Conservation (phyloP, 106 monocot genomes). For the Allium cepa region DNA sequence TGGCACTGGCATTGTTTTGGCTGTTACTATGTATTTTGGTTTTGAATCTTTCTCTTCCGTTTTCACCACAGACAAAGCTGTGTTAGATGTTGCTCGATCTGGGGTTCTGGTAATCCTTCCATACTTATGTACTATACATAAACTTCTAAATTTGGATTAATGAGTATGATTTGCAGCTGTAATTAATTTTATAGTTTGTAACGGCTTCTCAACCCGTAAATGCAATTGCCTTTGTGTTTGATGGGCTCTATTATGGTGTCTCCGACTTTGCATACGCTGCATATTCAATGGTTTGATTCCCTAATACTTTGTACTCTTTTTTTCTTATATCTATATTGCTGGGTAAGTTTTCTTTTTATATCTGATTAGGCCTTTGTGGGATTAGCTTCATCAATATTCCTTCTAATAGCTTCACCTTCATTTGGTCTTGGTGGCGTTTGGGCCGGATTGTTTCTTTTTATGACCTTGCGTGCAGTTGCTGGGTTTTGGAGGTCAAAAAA, state of each 20-base stretch:
- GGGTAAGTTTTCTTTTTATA: too few relatives aligned
- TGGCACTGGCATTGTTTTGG: conserved; percentile 45
- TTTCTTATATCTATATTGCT: too few relatives aligned
- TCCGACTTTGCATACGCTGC: conserved; percentile 91
- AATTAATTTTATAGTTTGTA: conserved; percentile 63
- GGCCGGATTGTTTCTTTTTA: conserved; percentile 85
- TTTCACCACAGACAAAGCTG: conserved; percentile 71
- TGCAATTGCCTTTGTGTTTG: conserved; percentile 87
- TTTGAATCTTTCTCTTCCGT: conserved; percentile 59
- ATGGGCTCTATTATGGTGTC: conserved; percentile 97
- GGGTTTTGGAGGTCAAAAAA: conserved; percentile 74
- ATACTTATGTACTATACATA: too few relatives aligned
- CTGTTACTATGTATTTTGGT: conserved; percentile 54
- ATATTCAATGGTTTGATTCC: conserved; percentile 70
- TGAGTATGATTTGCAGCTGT: too few relatives aligned
- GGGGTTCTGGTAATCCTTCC: conserved; percentile 64
- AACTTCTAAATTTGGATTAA: too few relatives aligned
- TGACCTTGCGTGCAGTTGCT: conserved; percentile 68
- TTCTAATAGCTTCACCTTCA: conserved; percentile 38
- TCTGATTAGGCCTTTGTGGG: conserved; percentile 52
- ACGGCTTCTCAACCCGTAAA: conserved; percentile 85
- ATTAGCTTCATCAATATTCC: conserved; percentile 46
- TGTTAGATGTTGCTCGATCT: conserved; percentile 67
- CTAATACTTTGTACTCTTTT: too few relatives aligned
- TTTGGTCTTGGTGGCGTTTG: conserved; percentile 88